Evolutionary conservation across 2,329 filamentous ascomycete genomes (phyloP), one percentile per base, ranked within the genome.

Genomic region (Stagonosporopsis tanaceti): DNA sequence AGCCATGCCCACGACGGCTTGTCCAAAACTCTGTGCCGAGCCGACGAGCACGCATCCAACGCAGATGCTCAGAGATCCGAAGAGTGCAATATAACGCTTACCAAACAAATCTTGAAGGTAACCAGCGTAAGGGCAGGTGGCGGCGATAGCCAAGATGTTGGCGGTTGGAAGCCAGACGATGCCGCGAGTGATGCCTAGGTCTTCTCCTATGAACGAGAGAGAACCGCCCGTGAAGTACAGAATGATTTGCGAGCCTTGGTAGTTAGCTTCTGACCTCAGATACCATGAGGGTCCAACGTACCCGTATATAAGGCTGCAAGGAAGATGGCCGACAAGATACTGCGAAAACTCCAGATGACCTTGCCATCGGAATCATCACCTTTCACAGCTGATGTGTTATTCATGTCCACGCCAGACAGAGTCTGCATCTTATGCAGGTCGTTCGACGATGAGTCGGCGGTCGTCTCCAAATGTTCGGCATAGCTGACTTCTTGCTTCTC

Each of bases 321-420:
- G 50, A 75, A 79, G 7, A 69, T 66, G 7, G 74, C 71, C 35
- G 76, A 72, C 9, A 76, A 64, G 7, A 77, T 66, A 50, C 73
- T 70, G 27, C 72, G 68, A 1, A 65, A 20, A 24, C 60, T 74
- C 75, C 76, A 79, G 1, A 65, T 62, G 14, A 78, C 69, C 47
- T 76, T 76, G 27, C 77, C 76, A 60, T 78, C 75, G 27, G 75
- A 77, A 45, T 77, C 70, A 53, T 79, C 76, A 28, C 76, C 77
- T 63, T 77, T 76, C 47, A 75, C 67, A 2, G 76, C 76, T 28
- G 59, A 53, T 11, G 57, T 57, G 50, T 78, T 78, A 2, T 68
- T 67, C 50, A 77, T 53, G 38, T 78, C 75, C 50, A 79, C 64
- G 7, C 61, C 63, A n/a, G 66, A 60, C 8, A 73, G 53, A 0